Base-by-base conservation (phyloP, 768 basidiomycete species). In the Amanita pseudoporphyria region DNA sequence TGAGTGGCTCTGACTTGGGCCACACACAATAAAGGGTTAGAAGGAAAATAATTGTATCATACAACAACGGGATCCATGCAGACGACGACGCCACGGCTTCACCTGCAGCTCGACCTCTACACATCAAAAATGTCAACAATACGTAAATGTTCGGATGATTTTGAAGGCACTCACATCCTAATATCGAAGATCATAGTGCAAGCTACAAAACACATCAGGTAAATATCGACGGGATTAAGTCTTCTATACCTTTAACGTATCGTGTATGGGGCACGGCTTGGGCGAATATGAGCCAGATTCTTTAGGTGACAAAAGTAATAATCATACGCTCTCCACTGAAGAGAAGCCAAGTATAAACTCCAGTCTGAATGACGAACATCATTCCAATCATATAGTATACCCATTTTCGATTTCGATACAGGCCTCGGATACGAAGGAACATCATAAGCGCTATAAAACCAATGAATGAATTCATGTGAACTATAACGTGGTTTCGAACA, bases 301-400 rank as follows among this genome's bases (percentile, higher is more conserved):
- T 5, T 13, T 41, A 7, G 10, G 7, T 3, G 10, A n/a, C 10
- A 21, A 37, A 19, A 18, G 22, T 10, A 40, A 48, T 33, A 28
- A 16, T 9, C 77, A 10, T 53, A 83, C 82, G 65, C 65, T 69
- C 54, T 0, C 71, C 80, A 13, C 62, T 54, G 22, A 69, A 67
- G 16, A 84, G 64, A n/a, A 84, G 62, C 74, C 74, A 82, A 1
- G 68, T 67, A 52, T 78, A 80, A 54, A 77, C 58, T 3, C 56
- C 61, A n/a, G 74, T 64, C 61, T 76, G 73, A 26, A 70, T 47
- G 9, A 71, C 6, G 35, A 79, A 69, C 7, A 82, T 43, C 41
- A 58, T 7, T 47, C 62, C 57, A 47, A 68, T 54, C n/a, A 55
- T 24, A 52, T 57, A 53, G 48, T 63, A 53, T 26, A 69, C 59